phyloP scores from a whole-genome alignment of 2,329 filamentous ascomycete species.

The Dothideomycetidae sp. region DNA sequence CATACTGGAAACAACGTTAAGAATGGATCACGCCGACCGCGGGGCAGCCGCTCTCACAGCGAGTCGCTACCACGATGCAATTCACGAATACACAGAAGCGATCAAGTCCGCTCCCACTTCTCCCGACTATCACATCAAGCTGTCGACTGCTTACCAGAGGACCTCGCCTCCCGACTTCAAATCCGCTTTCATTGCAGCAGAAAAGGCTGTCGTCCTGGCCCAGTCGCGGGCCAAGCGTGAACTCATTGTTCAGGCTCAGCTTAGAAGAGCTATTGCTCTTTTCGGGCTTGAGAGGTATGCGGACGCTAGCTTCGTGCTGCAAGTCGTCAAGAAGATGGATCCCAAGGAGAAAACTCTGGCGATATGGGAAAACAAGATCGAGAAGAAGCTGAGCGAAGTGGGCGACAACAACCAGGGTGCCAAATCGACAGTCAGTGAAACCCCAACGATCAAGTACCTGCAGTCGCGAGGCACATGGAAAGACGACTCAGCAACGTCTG shows the following conservation, averaged over 20 bases:
- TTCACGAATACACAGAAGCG: constrained; percentile 53
- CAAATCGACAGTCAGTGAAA: constrained; percentile 35
- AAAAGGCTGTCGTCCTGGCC: constrained; percentile 44
- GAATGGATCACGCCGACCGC: constrained; percentile 13
- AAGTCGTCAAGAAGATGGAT: constrained; percentile 39
- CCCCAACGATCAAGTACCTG: constrained; percentile 39
- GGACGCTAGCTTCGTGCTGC: constrained; percentile 59
- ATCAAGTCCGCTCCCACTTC: constrained; percentile 48
- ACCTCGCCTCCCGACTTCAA: constrained; percentile 35
- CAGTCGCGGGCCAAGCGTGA: constrained; percentile 61
- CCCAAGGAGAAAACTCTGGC: constrained; percentile 38
- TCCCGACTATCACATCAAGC: constrained; percentile 66
- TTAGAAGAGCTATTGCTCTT: constrained; percentile 62
- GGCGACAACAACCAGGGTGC: constrained; percentile 35
- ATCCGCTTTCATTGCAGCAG: constrained; percentile 32
- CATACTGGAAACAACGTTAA: not conserved
- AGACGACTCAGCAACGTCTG: constrained; percentile 9
- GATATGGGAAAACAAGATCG: constrained; percentile 46
- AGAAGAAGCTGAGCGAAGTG: constrained; percentile 36
- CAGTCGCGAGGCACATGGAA: constrained; percentile 5
- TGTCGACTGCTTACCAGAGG: constrained; percentile 64
- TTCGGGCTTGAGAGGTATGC: constrained; percentile 57
- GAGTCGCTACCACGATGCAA: constrained; percentile 52
- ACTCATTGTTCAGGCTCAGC: constrained; percentile 65
- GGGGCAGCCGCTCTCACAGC: constrained; percentile 38